phyloP scores from a whole-genome alignment of 2,329 filamentous ascomycete species.

The Penicillium sp. region DNA sequence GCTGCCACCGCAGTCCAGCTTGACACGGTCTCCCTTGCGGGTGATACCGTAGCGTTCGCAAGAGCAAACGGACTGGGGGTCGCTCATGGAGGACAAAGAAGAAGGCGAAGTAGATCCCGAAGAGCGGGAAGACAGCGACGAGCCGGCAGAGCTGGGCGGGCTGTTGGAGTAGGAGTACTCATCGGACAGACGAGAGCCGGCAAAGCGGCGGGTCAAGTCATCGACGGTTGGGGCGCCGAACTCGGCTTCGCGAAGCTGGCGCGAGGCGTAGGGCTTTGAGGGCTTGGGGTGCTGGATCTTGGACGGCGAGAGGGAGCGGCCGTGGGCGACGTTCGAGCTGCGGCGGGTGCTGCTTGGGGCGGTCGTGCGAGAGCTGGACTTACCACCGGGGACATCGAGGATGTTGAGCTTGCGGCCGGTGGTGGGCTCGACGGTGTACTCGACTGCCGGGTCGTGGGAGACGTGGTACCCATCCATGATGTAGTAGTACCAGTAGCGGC shows the following conservation, averaged over 20 bases:
- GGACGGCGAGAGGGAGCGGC: conserved; percentile 81
- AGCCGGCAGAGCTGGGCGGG: conserved; percentile 66
- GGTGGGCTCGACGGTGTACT: conserved; percentile 89
- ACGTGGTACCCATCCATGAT: conserved; percentile 99
- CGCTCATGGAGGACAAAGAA: conserved; percentile 65
- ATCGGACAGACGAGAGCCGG: conserved; percentile 67
- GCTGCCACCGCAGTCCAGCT: conserved; percentile 89
- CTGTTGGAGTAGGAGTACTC: conserved; percentile 73
- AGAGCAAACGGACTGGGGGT: conserved; percentile 67
- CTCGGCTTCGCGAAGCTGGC: conserved; percentile 79
- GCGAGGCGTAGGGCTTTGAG: conserved; percentile 81
- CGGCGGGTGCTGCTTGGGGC: conserved; percentile 38
- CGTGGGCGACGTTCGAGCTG: conserved; percentile 74
- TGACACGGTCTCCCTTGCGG: conserved; percentile 86
- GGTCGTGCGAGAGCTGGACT: conserved; percentile 31
- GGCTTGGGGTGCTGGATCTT: conserved; percentile 92
- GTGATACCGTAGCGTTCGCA: conserved; percentile 98
- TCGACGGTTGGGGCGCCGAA: conserved; percentile 74
- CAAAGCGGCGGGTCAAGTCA: conserved; percentile 75
- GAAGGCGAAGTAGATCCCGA: conserved; percentile 57
- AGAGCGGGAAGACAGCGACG: conserved; percentile 72
- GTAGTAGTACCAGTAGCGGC: conserved; percentile 99
- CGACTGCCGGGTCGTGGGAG: conserved; percentile 89
- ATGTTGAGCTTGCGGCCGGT: conserved; percentile 97
- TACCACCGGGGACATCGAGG: conserved; percentile 76